Percentiles rank a stretch among this genome's conserved stretches.
Evolutionary conservation across 2,329 filamentous ascomycete genomes (phyloP).

Genomic region (Monosporascus sp.): DNA sequence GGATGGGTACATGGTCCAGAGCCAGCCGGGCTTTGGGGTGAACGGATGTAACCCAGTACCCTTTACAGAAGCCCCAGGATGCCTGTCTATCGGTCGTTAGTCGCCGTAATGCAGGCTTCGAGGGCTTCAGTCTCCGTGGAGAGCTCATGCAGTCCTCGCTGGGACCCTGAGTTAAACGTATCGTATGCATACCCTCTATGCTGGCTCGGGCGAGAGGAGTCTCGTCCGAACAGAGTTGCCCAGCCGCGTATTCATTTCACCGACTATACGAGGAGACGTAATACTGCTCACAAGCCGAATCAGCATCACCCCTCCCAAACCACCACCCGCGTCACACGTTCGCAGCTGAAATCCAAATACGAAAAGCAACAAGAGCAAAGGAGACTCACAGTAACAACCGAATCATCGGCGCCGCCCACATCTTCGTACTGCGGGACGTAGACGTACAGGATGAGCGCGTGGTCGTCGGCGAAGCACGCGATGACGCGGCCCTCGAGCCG

Average conservation of each 20-base stretch:
- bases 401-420: constrained; percentile 55
- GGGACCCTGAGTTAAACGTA: too few relatives aligned
- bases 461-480: constrained; percentile 79
- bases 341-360: background rate
- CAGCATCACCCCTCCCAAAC: background rate
- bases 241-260: background rate
- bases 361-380: background rate
- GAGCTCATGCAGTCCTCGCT: too few relatives aligned
- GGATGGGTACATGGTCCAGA: too few relatives aligned
- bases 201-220: too few relatives aligned
- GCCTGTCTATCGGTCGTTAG: too few relatives aligned
- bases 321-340: background rate
- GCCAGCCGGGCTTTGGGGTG: too few relatives aligned
- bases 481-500: constrained; percentile 85
- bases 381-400: constrained; percentile 65
- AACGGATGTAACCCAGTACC: too few relatives aligned
- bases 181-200: too few relatives aligned
- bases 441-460: constrained; percentile 78
- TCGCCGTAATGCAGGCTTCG: too few relatives aligned
- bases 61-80: too few relatives aligned
- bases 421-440: constrained; percentile 70
- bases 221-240: too few relatives aligned
- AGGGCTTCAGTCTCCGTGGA: too few relatives aligned
- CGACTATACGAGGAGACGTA: background rate
- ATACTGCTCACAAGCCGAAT: background rate